Evolutionary conservation across 2,329 filamentous ascomycete species (phyloP), one percentile per base, ranked within the genome.

Genomic region (Graphilbum sp.): DNA sequence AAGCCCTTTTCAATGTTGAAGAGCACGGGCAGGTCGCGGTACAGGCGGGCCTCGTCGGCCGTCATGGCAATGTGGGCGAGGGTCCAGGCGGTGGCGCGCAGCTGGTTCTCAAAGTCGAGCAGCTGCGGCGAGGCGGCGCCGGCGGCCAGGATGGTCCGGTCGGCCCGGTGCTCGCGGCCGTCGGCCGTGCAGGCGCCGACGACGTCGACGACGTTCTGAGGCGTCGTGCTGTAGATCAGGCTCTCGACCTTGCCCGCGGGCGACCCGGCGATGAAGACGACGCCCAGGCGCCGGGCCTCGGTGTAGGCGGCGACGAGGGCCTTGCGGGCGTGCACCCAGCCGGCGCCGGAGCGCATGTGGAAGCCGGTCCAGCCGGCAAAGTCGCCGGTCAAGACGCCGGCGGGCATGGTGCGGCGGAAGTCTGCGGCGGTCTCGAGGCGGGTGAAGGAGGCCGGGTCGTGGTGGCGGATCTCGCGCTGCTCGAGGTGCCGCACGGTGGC

Each of bases 1-100:
- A 36, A 36, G 25, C 35, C 35, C 35, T 36, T 24, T 31, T 37
- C 35, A 13, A 37, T 37, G 35, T 37, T 37, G 35, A 37, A 37
- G 5, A 37, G 29, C 17, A 37, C 35, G 16, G 35, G 35, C 35
- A 37, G 27, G 29, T 37, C 35, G 3, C 19, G 17, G 29, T 23
- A 37, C 3, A 21, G 35, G 17, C 8, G 10, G 13, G 35, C 29
- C 35, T 37, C 35, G 13, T 32, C 35, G 13, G 25, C 27, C 13
- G 35, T 32, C 27, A 37, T 32, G 27, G 35, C 27, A 18, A 37
- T 37, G 19, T 32, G 35, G 27, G 27, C 35, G 4, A 37, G 29
- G 10, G 35, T 37, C 35, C 35, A 37, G 15, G 35, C 35, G 10
- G 35, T 37, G 16, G 35, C 18, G 3, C 35, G 27, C 29, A 37